Evolutionary conservation across 2,329 filamentous ascomycete species (phyloP).

Genomic region (Fusarium liriodendri): DNA sequence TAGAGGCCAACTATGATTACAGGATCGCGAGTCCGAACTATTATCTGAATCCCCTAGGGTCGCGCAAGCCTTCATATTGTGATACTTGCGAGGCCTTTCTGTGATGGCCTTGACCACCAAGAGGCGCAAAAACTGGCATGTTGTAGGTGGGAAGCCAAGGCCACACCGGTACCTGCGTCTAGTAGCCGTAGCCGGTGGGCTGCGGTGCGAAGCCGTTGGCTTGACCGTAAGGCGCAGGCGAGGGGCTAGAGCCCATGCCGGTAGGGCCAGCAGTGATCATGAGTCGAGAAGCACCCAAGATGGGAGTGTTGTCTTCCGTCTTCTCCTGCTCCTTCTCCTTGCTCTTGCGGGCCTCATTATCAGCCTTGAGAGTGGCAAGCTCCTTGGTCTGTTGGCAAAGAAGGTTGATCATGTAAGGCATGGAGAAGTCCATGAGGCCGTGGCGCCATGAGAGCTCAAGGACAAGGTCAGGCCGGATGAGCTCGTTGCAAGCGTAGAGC

Average conservation of each 20-base stretch:
- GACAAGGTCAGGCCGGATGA: conserved; percentile 91
- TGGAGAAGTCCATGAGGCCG: conserved; percentile 94
- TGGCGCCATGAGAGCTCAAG: conserved; percentile 98
- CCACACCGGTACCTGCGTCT: conserved; percentile 51
- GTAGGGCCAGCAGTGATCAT: conserved; percentile 95
- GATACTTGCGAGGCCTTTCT: conserved; percentile 13
- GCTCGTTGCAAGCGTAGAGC: conserved; percentile 98
- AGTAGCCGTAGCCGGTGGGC: conserved; percentile 80
- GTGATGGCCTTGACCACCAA: conserved; percentile 10
- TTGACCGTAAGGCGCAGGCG: conserved; percentile 77
- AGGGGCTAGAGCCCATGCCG: conserved; percentile 55
- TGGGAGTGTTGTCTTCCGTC: conserved; percentile 93
- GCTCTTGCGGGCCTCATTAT: conserved; percentile 93
- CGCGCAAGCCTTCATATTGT: conserved; percentile 5
- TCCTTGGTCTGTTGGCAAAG: conserved; percentile 90
- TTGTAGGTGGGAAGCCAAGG: conserved; percentile 34
- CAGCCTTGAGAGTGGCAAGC: conserved; percentile 86
- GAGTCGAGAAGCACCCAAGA: conserved; percentile 86
- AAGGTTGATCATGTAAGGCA: conserved; percentile 99
- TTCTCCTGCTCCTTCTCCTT: conserved; percentile 79
- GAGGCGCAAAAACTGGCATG: conserved; percentile 13
- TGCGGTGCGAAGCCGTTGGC: conserved; percentile 92
- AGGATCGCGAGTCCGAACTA: conserved; percentile 41
- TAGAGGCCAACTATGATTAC: conserved; percentile 45
- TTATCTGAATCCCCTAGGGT: conserved; percentile 35